Evolutionary conservation across 192 early-diverging fungal genomes (phyloP).

Genomic region (Podila clonocystis): DNA sequence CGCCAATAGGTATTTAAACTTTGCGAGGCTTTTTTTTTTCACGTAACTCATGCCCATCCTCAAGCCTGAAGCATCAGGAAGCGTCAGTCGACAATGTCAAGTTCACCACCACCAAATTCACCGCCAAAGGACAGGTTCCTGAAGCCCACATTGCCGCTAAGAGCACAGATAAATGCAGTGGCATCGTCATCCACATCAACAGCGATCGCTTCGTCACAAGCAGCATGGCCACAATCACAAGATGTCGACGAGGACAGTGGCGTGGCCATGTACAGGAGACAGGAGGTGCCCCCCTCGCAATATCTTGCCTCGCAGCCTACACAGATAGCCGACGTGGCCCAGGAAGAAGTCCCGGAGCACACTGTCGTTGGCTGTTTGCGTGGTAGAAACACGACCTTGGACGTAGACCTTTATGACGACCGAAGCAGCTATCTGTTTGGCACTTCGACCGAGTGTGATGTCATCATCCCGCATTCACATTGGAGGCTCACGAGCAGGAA

Average conservation of each 20-base stretch:
- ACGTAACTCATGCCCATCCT: too few species aligned
- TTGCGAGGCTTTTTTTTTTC: too few species aligned
- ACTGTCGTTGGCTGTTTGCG: background rate
- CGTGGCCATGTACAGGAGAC: conserved; percentile 10
- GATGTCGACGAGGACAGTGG: background rate
- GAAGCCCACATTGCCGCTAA: conserved; percentile 2
- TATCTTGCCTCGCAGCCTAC: conserved; percentile 1
- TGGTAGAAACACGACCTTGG: conserved; percentile 6
- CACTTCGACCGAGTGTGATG: conserved; percentile 9
- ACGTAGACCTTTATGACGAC: background rate
- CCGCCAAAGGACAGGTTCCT: conserved; percentile 3
- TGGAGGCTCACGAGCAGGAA: background rate
- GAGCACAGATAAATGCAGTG: background rate
- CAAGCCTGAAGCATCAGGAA: too few species aligned
- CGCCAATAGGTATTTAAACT: too few species aligned
- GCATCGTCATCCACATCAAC: background rate
- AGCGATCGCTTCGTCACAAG: too few species aligned
- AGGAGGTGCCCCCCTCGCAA: conserved; percentile 11
- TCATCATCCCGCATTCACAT: conserved; percentile 13
- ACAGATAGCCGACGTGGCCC: background rate
- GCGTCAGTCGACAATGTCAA: background rate
- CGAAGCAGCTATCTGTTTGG: conserved; percentile 12
- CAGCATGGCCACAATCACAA: background rate
- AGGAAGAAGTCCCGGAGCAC: background rate
- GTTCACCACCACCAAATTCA: conserved; percentile 1